Evolutionary conservation across 2,329 filamentous ascomycete species (phyloP), one percentile per base, ranked within the genome.

Genomic region (Epichloe coenophiala): DNA sequence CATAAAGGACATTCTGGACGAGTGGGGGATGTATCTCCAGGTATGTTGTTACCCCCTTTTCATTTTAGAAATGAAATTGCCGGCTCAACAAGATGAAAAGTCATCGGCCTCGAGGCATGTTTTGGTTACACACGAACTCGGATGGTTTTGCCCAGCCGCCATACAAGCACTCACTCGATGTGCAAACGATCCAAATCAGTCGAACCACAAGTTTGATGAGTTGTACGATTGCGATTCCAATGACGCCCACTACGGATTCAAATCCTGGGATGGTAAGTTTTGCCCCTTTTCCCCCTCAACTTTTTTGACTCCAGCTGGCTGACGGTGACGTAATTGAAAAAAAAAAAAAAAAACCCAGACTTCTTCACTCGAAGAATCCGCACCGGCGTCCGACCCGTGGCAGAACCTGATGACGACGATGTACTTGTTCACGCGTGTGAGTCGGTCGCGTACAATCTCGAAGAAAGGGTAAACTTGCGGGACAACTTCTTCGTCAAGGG

Each of bases 381-480:
- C 5, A 70, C 75, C 17, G 52, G 65, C 0, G 70, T 77, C 2
- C 74, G 83, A 0, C 82, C 82, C 0, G 68, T 86, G 1, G 77
- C 75, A 0, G 67, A 63, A 0, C 76, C 77, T 0, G 70, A 78
- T 0, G 73, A 85, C 51, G 62, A 73, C 55, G 58, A 55, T 6
- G 61, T 75, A 51, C 74, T 87, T 49, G 74, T 69, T 44, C 85
- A 84, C 60, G 73, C 76, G 1, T 86, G 83, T 63, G 83, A 87
- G 60, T 81, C 77, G 8, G 74, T 71, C 41, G 72, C 76, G 0
- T 84, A 74, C 64, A 71, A 74, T 43, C 59, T 81, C 2, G 68
- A 66, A 4, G 65, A 62, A 19, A 56, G 76, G 42, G 75, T 78
- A 46, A 71, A 75, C 47, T 66, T 76, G 1, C 75, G 76, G 23